Evolutionary conservation across 352 stramenopile genomes (phyloP).

Genomic region (Phytophthora lateralis): DNA sequence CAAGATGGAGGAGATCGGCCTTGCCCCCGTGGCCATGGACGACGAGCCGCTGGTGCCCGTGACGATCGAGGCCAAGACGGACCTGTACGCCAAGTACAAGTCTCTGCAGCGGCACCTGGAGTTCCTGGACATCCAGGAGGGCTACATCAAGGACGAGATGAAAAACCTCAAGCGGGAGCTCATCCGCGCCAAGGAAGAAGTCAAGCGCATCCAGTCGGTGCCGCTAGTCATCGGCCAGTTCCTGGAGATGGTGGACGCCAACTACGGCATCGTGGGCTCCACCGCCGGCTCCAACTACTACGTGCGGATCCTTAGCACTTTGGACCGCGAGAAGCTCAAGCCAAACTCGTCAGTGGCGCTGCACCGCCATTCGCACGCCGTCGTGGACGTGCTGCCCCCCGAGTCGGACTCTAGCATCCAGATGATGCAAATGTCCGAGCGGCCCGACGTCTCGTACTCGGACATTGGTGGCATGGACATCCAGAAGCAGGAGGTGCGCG

Average conservation of each 20-base stretch:
- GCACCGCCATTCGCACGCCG: constrained; percentile 98
- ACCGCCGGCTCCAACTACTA: constrained; percentile 99
- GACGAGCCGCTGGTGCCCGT: constrained; percentile 64
- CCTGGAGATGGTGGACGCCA: constrained; percentile 99
- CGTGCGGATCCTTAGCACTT: constrained; percentile 97
- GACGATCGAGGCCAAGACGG: constrained; percentile 64
- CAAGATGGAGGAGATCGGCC: constrained; percentile 68
- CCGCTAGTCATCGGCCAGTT: constrained; percentile 99
- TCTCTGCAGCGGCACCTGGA: constrained; percentile 80
- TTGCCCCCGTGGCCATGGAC: constrained; percentile 39
- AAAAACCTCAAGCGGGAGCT: constrained; percentile 99
- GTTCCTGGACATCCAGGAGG: constrained; percentile 92
- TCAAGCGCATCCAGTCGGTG: constrained; percentile 99
- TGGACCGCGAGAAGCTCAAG: constrained; percentile 99
- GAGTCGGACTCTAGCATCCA: constrained; percentile 99
- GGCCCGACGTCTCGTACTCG: constrained; percentile 94
- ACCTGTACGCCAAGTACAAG: constrained; percentile 84
- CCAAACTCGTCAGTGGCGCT: constrained; percentile 98
- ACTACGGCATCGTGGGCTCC: constrained; percentile 99
- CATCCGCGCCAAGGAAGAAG: constrained; percentile 98
- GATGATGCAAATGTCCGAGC: constrained; percentile 98
- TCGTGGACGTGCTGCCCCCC: constrained; percentile 98
- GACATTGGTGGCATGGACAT: constrained; percentile 99
- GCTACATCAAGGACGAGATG: constrained; percentile 99
- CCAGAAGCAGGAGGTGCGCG: constrained; percentile 98